Percentiles rank a stretch among this genome's conserved stretches.
These are phyloP conservation scores for Triadica sebifera DNA, from an alignment of 345 rosid genomes.

Conservation along the genomic window DNA sequence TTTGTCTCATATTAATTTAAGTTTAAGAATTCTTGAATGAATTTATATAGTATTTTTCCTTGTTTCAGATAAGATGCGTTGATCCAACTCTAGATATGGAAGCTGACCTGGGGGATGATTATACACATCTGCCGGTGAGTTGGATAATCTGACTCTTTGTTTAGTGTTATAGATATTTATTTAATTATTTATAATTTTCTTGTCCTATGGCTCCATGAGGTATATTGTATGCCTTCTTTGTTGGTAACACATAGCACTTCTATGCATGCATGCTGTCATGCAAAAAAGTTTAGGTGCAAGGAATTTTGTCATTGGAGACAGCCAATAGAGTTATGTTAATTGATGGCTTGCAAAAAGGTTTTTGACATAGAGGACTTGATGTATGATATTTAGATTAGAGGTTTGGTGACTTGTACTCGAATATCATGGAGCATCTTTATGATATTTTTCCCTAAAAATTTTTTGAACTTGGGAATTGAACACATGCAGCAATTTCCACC, in stretches of 20 bases:
- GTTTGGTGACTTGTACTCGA: neutral
- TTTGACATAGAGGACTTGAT: neutral
- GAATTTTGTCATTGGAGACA: neutral
- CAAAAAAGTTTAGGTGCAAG: neutral
- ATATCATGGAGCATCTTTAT: neutral
- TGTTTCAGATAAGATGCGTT: slow-evolving; percentile 72
- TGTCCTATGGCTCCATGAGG: neutral
- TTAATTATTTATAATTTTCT: neutral
- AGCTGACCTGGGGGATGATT: slow-evolving; percentile 95
- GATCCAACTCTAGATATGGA: slow-evolving; percentile 96
- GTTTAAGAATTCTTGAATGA: slow-evolving; percentile 7
- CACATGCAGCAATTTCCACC: neutral
- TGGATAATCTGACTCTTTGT: slow-evolving; percentile 6
- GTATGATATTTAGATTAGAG: neutral
- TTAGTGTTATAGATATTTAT: slow-evolving; percentile 10
- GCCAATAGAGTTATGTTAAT: neutral
- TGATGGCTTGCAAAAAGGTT: neutral
- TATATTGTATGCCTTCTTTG: neutral
- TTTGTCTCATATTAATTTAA: slow-evolving; percentile 14
- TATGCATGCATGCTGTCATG: neutral
- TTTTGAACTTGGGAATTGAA: neutral
- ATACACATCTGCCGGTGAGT: slow-evolving; percentile 84
- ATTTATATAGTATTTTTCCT: neutral
- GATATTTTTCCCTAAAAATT: neutral
- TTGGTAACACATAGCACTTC: neutral